Evolutionary conservation across 2,329 filamentous ascomycete genomes (phyloP).

Genomic region (Aspergillus spinulosporus): DNA sequence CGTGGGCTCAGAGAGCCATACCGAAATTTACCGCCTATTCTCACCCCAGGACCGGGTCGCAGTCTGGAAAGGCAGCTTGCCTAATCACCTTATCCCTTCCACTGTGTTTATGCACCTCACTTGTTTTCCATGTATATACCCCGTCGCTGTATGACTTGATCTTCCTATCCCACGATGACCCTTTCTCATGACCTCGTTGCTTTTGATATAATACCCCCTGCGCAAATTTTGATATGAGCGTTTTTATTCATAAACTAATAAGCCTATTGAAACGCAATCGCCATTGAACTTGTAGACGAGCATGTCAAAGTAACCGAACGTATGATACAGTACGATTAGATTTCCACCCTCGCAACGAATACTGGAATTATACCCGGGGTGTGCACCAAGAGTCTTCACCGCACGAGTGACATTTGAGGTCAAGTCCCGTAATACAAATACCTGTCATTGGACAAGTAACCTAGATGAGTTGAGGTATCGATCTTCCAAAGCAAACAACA

Average conservation of each 20-base stretch:
- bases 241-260: not conserved
- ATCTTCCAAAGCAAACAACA: too few relatives aligned
- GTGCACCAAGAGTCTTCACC: too few relatives aligned
- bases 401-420: too few relatives aligned
- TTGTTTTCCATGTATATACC: not conserved
- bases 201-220: not conserved
- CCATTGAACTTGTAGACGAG: not conserved
- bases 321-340: too few relatives aligned
- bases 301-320: too few relatives aligned
- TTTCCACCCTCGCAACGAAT: too few relatives aligned
- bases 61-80: constrained; percentile 42
- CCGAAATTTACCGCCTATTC: constrained; percentile 28
- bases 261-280: not conserved
- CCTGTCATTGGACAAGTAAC: too few relatives aligned
- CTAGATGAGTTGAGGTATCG: too few relatives aligned
- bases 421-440: too few relatives aligned
- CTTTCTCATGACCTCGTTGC: not conserved
- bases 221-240: not conserved
- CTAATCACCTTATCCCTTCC: not conserved
- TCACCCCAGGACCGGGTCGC: constrained; percentile 34
- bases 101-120: not conserved
- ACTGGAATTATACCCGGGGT: too few relatives aligned
- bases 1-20: constrained; percentile 28
- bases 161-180: not conserved
- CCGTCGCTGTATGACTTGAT: not conserved